Evolutionary conservation across 2,329 filamentous ascomycete species (phyloP).

Genomic region (Diaporthe citri): DNA sequence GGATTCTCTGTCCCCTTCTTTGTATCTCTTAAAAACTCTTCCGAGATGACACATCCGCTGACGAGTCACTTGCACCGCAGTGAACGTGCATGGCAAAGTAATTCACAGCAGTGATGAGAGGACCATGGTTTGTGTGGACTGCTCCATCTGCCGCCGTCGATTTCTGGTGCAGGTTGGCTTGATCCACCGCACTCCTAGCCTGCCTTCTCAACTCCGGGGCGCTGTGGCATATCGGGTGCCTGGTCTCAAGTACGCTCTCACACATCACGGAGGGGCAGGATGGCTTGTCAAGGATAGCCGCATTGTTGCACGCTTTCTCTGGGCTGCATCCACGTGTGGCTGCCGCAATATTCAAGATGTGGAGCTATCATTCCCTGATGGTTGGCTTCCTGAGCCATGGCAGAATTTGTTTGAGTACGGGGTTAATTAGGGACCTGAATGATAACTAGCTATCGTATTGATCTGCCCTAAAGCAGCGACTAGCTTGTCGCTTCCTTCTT

Average conservation of each 20-base stretch:
- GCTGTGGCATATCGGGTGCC: not conserved
- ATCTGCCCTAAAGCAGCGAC: not conserved
- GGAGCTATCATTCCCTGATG: conserved; percentile 15
- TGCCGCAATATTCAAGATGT: conserved; percentile 36
- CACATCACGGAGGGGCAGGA: conserved; percentile 16
- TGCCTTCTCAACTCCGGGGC: not conserved
- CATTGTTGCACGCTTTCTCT: conserved; percentile 36
- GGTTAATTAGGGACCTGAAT: not conserved
- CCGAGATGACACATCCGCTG: not conserved
- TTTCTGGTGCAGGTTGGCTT: conserved; percentile 30
- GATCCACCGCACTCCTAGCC: conserved; percentile 7
- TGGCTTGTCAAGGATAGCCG: conserved; percentile 24
- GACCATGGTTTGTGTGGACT: conserved; percentile 17
- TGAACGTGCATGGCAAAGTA: not conserved
- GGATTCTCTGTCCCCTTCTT: not conserved
- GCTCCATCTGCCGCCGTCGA: not conserved
- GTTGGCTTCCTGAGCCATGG: not conserved
- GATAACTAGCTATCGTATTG: not conserved
- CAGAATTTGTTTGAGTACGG: conserved; percentile 5
- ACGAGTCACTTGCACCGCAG: not conserved
- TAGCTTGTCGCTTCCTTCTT: not conserved
- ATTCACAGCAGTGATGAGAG: not conserved
- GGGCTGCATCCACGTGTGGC: conserved; percentile 33
- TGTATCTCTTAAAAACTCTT: not conserved
- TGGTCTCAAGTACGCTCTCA: not conserved